phyloP scores from a whole-genome alignment of 352 stramenopile genomes.

The Thalassiosira hispida region DNA sequence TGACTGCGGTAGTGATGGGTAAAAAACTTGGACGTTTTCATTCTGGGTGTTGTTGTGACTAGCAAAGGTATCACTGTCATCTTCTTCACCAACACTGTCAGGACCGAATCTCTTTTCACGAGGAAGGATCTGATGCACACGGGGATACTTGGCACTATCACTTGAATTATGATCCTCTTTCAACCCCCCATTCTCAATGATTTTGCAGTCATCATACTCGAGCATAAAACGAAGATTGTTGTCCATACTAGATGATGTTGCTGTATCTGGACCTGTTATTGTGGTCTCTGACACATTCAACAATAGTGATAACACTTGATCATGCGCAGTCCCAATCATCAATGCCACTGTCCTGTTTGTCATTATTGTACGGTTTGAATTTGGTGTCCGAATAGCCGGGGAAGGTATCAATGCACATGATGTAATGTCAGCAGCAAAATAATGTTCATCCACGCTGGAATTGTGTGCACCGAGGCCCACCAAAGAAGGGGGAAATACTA shows the following conservation, averaged over 20 bases:
- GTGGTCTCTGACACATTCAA: conserved; percentile 29
- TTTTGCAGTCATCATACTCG: conserved; percentile 34
- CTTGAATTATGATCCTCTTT: conserved; percentile 1
- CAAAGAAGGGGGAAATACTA: conserved; percentile 30
- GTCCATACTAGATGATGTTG: not conserved
- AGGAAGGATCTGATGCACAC: conserved; percentile 44
- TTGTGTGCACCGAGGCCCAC: not conserved
- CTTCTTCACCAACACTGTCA: conserved; percentile 1
- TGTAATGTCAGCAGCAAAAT: conserved; percentile 17
- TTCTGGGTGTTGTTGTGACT: conserved; percentile 13
- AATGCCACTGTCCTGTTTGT: conserved; percentile 19
- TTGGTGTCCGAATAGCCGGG: conserved; percentile 11
- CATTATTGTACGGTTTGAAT: not conserved
- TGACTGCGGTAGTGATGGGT: conserved; percentile 21
- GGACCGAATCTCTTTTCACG: conserved; percentile 15
- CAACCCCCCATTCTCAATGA: conserved; percentile 18
- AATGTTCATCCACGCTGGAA: not conserved
- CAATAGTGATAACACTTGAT: conserved; percentile 36
- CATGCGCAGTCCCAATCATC: conserved; percentile 26
- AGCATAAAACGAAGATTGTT: conserved; percentile 24
- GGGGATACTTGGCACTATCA: not conserved
- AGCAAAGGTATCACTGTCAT: conserved; percentile 14
- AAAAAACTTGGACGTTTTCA: conserved; percentile 30
- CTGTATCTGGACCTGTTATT: not conserved
- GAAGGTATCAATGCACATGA: conserved; percentile 44